Base-by-base conservation (phyloP, 495 filamentous ascomycete genomes). In the Lineolata rhizophorae region DNA sequence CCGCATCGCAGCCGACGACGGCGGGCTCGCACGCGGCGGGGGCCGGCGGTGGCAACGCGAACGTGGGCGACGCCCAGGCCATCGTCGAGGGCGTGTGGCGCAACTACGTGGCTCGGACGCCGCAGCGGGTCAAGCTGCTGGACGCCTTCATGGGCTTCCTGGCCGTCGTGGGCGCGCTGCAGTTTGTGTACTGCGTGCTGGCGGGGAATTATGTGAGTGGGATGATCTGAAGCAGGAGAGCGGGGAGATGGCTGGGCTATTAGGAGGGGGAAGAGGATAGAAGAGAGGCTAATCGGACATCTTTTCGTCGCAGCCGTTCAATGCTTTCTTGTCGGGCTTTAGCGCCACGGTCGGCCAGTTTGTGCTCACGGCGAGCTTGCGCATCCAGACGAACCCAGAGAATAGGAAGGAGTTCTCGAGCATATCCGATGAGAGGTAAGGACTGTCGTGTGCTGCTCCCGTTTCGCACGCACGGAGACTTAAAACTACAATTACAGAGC, bases 271-370 rank as follows among this genome's bases (percentile, higher is more conserved):
- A n/a, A n/a, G n/a, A n/a, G n/a, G n/a, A n/a, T n/a, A n/a, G n/a
- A n/a, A n/a, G n/a, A n/a, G n/a, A n/a, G n/a, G n/a, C n/a, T n/a
- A n/a, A n/a, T n/a, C n/a, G n/a, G n/a, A n/a, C n/a, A n/a, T n/a
- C 10, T 4, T 21, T 6, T 18, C 6, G n/a, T 8, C 18, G 15
- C 24, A 95, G 83, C 87, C 87, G 5, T 97, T 97, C 67, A 97
- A 97, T 53, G 87, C 87, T 42, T 97, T 97, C 60, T 64, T 97
- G 26, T 74, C 82, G 19, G 90, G 90, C 27, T 97, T 97, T 61
- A 71, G 66, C 27, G 85, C 85, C 8, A 87, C 90, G 2, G 85
- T 97, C 29, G 87, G 90, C 13, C 90, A 97, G 49, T 97, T 97
- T 53, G 87, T 97, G 24, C 67, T 95, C 31, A 92, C 84, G 26